These are phyloP conservation scores for Chaetomium sp. DNA, from an alignment of 2,329 filamentous ascomycete species.

Conservation along the genomic window DNA sequence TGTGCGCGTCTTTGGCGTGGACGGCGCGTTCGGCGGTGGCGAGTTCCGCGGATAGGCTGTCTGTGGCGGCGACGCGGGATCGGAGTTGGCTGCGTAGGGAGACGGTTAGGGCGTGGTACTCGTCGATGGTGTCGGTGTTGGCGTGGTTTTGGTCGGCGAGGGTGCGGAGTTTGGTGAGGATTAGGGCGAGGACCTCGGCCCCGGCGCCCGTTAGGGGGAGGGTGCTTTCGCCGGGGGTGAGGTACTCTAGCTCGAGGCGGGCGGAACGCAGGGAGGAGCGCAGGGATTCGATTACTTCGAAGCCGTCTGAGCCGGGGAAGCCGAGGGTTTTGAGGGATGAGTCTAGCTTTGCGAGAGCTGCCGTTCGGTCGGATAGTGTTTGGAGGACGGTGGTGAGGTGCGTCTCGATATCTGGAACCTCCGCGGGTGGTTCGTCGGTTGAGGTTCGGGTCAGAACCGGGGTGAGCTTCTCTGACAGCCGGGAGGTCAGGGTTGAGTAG, in stretches of 20 bases:
- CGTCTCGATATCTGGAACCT: conserved; percentile 44
- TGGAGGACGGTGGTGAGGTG: conserved; percentile 49
- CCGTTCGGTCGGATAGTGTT: conserved; percentile 52
- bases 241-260: conserved; percentile 63
- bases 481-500: conserved; percentile 48
- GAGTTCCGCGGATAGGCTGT: conserved; percentile 50
- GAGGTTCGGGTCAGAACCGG: conserved; percentile 37
- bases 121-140: conserved; percentile 58
- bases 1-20: conserved; percentile 32
- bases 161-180: conserved; percentile 53
- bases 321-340: conserved; percentile 52
- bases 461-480: conserved; percentile 44
- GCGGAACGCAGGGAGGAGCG: conserved; percentile 56
- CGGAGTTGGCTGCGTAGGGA: conserved; percentile 60
- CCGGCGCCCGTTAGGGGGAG: conserved; percentile 57
- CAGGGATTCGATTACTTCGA: conserved; percentile 54
- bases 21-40: conserved; percentile 35
- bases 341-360: conserved; percentile 50
- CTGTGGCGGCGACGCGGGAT: conserved; percentile 55
- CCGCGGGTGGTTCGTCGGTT: conserved; percentile 28
- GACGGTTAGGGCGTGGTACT: conserved; percentile 60
- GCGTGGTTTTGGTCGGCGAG: conserved; percentile 51
- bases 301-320: conserved; percentile 51
- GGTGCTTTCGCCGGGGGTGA: conserved; percentile 60
- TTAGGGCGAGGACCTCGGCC: conserved; percentile 57